Conservation (phyloP, 1,284 basidiomycete genomes). For the Tilletia setariae region DNA sequence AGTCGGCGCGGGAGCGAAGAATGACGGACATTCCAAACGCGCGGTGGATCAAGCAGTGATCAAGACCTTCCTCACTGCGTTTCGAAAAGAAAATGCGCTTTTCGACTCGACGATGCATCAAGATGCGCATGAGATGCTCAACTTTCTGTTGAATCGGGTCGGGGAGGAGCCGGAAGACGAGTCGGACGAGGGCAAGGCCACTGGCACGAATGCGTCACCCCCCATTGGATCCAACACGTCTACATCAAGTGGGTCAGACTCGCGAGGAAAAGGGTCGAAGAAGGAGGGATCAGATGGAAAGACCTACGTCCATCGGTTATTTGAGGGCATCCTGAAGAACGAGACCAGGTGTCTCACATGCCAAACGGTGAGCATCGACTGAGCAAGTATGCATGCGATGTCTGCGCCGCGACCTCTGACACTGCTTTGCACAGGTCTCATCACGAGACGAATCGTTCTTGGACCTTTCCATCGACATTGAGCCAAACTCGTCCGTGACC, state of each 20-base stretch:
- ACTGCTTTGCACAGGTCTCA: slow-evolving; percentile 65
- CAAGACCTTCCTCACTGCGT: slow-evolving; percentile 38
- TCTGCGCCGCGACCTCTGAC: not conserved
- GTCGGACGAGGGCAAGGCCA: slow-evolving; percentile 53
- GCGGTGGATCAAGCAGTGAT: slow-evolving; percentile 19
- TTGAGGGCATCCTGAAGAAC: slow-evolving; percentile 88
- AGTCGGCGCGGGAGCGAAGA: not conserved
- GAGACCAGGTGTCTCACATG: slow-evolving; percentile 96
- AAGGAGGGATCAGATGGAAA: slow-evolving; percentile 51
- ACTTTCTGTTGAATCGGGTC: slow-evolving; percentile 86
- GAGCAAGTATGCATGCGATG: not conserved
- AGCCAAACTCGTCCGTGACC: slow-evolving; percentile 91
- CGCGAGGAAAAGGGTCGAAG: slow-evolving; percentile 18
- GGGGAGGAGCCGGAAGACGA: slow-evolving; percentile 81
- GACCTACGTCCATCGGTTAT: slow-evolving; percentile 85
- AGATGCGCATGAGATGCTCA: slow-evolving; percentile 95
- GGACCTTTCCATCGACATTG: slow-evolving; percentile 95
- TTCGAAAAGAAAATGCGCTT: slow-evolving; percentile 45
- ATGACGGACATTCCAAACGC: not conserved
- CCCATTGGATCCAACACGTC: not conserved
- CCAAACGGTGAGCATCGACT: slow-evolving; percentile 59
- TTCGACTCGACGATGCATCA: slow-evolving; percentile 60
- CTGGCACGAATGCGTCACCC: not conserved
- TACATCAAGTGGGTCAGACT: not conserved
- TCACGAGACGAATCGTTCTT: slow-evolving; percentile 93